phyloP scores from a whole-genome alignment of 2,329 filamentous ascomycete genomes.

The Aspergillus calidoustus region DNA sequence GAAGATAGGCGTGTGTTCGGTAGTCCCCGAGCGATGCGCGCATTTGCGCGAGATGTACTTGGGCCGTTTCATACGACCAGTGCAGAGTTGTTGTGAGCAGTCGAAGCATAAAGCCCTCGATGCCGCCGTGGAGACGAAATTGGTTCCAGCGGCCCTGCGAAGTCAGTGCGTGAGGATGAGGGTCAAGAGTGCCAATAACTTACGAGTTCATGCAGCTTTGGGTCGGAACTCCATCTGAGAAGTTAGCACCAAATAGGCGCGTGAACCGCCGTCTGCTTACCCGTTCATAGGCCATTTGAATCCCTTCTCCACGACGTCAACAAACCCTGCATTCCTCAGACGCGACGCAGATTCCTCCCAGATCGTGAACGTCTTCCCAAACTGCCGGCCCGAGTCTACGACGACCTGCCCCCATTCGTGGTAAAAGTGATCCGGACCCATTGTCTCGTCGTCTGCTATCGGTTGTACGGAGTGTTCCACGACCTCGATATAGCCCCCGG shows the following conservation, averaged over 20 bases:
- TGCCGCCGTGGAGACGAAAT: slow-evolving; percentile 24
- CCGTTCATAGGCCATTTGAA: slow-evolving; percentile 33
- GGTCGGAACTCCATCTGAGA: slow-evolving; percentile 26
- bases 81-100: slow-evolving; percentile 28
- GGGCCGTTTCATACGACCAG: slow-evolving; percentile 31
- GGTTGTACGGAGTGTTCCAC: slow-evolving; percentile 42
- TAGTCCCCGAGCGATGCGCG: slow-evolving; percentile 27
- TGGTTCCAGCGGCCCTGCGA: slow-evolving; percentile 28
- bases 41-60: slow-evolving; percentile 31
- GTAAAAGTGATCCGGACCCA: slow-evolving; percentile 25
- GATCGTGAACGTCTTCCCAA: slow-evolving; percentile 38
- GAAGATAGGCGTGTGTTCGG: slow-evolving; percentile 29
- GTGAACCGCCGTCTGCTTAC: neutral
- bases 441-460: slow-evolving; percentile 25
- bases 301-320: slow-evolving; percentile 28
- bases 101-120: slow-evolving; percentile 30
- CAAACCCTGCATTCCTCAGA: slow-evolving; percentile 33
- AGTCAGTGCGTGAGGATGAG: no score
- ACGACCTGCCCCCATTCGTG: slow-evolving; percentile 24
- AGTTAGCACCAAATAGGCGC: neutral
- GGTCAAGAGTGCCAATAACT: neutral
- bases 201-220: slow-evolving; percentile 28
- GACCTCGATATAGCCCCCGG: slow-evolving; percentile 47
- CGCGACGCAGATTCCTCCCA: slow-evolving; percentile 28
- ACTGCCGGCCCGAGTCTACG: slow-evolving; percentile 22